Conservation (phyloP, 78 protist genomes). For the Creolimax fragrantissima region DNA sequence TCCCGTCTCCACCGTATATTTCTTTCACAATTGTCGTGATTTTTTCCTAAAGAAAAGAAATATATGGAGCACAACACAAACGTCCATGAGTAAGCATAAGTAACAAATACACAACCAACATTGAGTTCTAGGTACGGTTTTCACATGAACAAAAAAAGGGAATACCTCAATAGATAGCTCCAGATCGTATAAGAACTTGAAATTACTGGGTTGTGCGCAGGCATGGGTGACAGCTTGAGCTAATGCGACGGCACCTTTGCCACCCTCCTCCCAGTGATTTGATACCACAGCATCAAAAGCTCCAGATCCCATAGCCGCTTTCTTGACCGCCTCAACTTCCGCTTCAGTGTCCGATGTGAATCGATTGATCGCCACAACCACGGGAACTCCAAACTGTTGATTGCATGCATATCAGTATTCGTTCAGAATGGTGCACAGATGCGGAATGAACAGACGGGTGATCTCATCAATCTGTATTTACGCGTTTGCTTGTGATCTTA, state of each 20-base stretch:
- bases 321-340: conserved; percentile 47
- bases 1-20: conserved; percentile 87
- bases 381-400: conserved; percentile 75
- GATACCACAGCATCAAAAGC: conserved; percentile 71
- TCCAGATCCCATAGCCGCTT: conserved; percentile 56
- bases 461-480: neutral
- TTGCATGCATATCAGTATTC: neutral
- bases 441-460: neutral
- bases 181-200: conserved; percentile 70
- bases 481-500: neutral
- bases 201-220: conserved; percentile 46
- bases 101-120: too few relatives aligned
- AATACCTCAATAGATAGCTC: conserved; percentile 55
- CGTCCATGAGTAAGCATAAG: too few relatives aligned
- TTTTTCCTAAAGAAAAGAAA: conserved; percentile 30
- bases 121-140: too few relatives aligned
- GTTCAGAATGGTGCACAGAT: neutral
- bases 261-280: conserved; percentile 83
- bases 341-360: conserved; percentile 62
- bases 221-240: conserved; percentile 76
- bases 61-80: too few relatives aligned
- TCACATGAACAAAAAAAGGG: too few relatives aligned
- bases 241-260: conserved; percentile 75
- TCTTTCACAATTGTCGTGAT: conserved; percentile 67
- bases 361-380: conserved; percentile 80